Percentiles rank a stretch among this genome's conserved stretches.
Evolutionary conservation across 345 rosid genomes (phyloP).

Genomic region (Pugionium dolabratum): DNA sequence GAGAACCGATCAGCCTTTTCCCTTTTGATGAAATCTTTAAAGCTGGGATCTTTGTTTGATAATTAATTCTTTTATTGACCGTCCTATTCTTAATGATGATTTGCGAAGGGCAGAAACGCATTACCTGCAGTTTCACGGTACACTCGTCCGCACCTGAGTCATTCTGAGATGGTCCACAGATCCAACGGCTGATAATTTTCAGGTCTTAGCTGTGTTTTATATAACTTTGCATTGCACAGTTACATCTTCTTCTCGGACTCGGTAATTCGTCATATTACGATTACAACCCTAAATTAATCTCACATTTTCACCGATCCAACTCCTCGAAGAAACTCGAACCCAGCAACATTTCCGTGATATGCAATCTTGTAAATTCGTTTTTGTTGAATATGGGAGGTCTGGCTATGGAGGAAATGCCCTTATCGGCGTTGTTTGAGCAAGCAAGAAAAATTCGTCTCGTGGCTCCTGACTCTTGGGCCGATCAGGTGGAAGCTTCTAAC

Average conservation of each 20-base stretch:
- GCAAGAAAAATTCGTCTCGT: slow-evolving; percentile 67
- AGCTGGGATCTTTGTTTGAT: slow-evolving; percentile 40
- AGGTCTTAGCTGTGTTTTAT: too few relatives aligned
- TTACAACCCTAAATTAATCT: too few relatives aligned
- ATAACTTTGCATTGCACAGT: too few relatives aligned
- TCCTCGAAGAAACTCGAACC: too few relatives aligned
- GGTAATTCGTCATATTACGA: too few relatives aligned
- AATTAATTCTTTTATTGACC: too few relatives aligned
- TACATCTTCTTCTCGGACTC: neutral
- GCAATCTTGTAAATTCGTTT: too few relatives aligned
- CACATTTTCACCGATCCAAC: too few relatives aligned
- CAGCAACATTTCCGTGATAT: too few relatives aligned
- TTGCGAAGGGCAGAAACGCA: neutral
- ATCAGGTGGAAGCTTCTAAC: slow-evolving; percentile 56
- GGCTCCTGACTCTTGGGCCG: slow-evolving; percentile 60
- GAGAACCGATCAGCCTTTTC: slow-evolving; percentile 23
- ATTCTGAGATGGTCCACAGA: slow-evolving; percentile 16
- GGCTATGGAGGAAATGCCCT: slow-evolving; percentile 62
- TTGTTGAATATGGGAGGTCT: too few relatives aligned
- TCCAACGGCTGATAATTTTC: slow-evolving; percentile 19
- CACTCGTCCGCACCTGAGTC: slow-evolving; percentile 14
- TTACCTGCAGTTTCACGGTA: neutral
- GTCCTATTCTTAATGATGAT: too few relatives aligned
- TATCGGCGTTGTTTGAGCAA: slow-evolving; percentile 72
- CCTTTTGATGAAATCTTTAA: slow-evolving; percentile 47